Percentiles rank a stretch among this genome's conserved stretches.
Evolutionary conservation across 371 early-diverging fungal species (phyloP).

Genomic region (Mortierella sp.): DNA sequence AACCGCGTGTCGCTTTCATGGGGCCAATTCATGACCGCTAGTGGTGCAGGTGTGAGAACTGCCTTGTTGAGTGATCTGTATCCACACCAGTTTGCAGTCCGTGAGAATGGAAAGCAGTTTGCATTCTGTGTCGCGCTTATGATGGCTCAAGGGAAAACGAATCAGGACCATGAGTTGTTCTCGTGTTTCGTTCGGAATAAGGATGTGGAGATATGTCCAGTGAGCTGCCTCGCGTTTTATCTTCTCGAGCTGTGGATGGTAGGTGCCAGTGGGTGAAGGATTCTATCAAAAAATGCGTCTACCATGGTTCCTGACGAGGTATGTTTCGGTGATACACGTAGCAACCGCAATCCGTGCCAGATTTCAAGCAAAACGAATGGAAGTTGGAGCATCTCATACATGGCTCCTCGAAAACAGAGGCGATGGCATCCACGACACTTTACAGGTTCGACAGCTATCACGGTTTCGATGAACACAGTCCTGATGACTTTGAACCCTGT

Average conservation of each 20-base stretch:
- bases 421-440: neutral
- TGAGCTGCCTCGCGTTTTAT: slow-evolving; percentile 10
- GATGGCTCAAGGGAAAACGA: slow-evolving; percentile 6
- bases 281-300: neutral
- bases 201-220: slow-evolving; percentile 14
- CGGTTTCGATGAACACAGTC: neutral
- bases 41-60: neutral
- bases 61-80: neutral
- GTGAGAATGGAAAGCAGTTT: neutral
- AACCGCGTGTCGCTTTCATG: neutral
- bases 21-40: neutral
- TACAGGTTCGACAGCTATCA: slow-evolving; percentile 1
- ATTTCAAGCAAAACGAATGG: neutral
- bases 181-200: slow-evolving; percentile 3
- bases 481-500: neutral
- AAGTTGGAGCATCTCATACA: slow-evolving; percentile 4
- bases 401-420: neutral
- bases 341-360: neutral
- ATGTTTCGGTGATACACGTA: too few species aligned
- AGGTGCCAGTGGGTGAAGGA: neutral
- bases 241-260: slow-evolving; percentile 10
- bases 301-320: too few species aligned
- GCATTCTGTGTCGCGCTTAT: neutral
- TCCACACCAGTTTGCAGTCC: neutral
- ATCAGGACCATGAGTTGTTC: neutral